Percentiles rank a stretch among this genome's conserved stretches.
Conservation (phyloP, 495 filamentous ascomycete species). For the Neurospora tetraspora region DNA sequence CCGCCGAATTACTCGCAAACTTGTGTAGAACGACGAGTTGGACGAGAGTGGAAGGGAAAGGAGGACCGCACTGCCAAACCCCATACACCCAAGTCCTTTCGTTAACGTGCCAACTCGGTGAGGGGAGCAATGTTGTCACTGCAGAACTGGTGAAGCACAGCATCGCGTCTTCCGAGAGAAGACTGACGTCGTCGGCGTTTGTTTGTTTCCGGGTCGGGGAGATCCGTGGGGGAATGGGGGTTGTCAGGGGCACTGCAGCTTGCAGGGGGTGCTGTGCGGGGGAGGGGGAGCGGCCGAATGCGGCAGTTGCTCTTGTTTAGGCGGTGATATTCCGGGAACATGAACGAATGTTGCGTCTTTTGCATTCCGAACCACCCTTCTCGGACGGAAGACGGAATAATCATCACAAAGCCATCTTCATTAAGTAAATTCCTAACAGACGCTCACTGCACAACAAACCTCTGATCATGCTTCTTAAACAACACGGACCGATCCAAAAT, state of each 20-base stretch:
- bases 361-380: neutral
- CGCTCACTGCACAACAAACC: slow-evolving; percentile 39
- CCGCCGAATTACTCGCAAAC: neutral
- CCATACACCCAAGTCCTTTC: neutral
- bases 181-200: neutral
- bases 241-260: neutral
- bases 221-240: neutral
- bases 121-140: neutral
- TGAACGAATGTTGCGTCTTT: neutral
- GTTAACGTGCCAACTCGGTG: neutral
- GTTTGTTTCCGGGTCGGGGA: neutral
- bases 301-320: neutral
- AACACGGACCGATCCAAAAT: slow-evolving; percentile 42
- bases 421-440: neutral
- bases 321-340: neutral
- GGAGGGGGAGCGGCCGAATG: neutral
- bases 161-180: neutral
- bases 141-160: neutral
- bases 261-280: neutral
- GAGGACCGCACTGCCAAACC: neutral
- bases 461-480: slow-evolving; percentile 39
- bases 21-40: neutral
- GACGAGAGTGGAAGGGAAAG: neutral
- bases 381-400: neutral
- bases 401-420: no score